Evolutionary conservation across 805 yeast genomes (phyloP), one percentile per base, ranked within the genome.

Genomic region (Candida koratica): DNA sequence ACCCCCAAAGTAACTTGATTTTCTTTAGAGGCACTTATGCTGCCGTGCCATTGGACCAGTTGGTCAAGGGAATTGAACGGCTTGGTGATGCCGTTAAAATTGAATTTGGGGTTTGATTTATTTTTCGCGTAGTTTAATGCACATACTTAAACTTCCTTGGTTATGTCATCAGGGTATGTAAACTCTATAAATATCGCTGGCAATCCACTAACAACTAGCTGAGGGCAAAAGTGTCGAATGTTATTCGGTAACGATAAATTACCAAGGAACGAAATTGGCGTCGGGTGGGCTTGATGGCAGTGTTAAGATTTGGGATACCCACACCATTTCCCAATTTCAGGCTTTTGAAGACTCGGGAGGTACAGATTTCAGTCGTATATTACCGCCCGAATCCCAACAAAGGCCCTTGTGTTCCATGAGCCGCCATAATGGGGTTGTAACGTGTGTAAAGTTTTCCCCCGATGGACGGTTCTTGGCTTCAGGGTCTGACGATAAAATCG

Each of bases 391-490:
- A 24, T 46, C 58, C 6, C 46, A 55, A 13, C 51, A 51, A 47
- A 49, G 55, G 17, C 95, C 95, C 4, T 59, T 89, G 12, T 86
- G 95, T 39, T 81, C 93, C 17, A 86, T 93, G 95, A 81, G 93
- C 25, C 74, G 96, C 37, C 98, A 93, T 54, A 87, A 93, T 15
- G 99, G 98, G 33, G 96, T 96, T 2, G 97, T 93, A 4, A 93
- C 98, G 1, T 81, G 87, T 38, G 93, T 93, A 16, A 73, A 89
- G 49, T 93, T 93, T 55, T 84, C 95, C 1, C 97, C 97, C 0
- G 84, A 83, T 49, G 96, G 97, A 0, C 64, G 90, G 32, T 93
- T 84, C 53, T 58, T 93, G 17, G 97, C 97, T 0, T 79, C 93
- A 16, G 98, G 98, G 0, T 86, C 96, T 3, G 98, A 93, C 56